Evolutionary conservation across 768 basidiomycete genomes (phyloP).

Genomic region (Myochromella boudieri): DNA sequence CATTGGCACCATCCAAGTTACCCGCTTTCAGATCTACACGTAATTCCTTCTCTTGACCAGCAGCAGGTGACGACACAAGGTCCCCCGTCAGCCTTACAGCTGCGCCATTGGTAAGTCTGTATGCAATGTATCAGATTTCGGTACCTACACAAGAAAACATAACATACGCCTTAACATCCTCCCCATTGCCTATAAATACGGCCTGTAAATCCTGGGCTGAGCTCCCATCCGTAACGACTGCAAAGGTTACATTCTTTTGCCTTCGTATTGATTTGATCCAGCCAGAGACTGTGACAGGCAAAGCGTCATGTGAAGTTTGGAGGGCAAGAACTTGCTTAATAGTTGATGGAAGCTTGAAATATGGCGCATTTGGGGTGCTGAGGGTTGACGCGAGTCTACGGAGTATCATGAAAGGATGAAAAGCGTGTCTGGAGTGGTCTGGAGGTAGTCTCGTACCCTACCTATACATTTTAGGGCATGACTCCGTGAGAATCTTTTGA

Average conservation of each 20-base stretch:
- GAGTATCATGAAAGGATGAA: constrained; percentile 8
- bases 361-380: background rate
- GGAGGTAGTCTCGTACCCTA: too few species aligned
- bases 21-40: constrained; percentile 34
- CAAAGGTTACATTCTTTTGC: constrained; percentile 89
- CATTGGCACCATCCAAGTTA: background rate
- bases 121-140: too few species aligned
- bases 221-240: constrained; percentile 81
- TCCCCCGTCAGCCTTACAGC: constrained; percentile 31
- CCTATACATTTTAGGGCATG: too few species aligned
- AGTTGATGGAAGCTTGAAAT: constrained; percentile 18
- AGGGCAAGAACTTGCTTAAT: constrained; percentile 14
- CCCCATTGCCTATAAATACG: constrained; percentile 53
- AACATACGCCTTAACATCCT: constrained; percentile 26
- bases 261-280: constrained; percentile 86
- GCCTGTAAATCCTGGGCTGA: constrained; percentile 71
- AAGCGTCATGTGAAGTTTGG: constrained; percentile 2
- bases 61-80: constrained; percentile 42
- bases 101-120: constrained; percentile 23
- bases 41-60: constrained; percentile 49
- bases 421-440: too few species aligned
- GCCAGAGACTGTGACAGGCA: constrained; percentile 56
- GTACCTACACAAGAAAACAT: too few species aligned
- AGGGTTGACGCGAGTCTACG: constrained; percentile 12
- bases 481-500: too few species aligned